These are phyloP conservation scores for Arthrobotrys sphaeroides DNA, from an alignment of 2,329 filamentous ascomycete genomes.

Conservation along the genomic window DNA sequence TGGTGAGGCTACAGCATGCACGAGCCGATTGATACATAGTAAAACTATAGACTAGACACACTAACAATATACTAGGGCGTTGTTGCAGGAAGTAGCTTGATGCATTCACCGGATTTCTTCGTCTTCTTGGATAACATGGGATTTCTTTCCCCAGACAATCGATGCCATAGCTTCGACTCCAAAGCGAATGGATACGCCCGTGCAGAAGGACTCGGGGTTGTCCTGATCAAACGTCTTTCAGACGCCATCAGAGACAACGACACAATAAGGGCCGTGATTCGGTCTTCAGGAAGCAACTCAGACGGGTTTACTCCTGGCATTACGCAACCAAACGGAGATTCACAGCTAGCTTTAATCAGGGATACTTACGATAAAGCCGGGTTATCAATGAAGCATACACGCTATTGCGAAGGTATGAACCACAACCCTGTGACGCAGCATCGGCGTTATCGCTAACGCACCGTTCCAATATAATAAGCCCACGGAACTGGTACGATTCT, in stretches of 20 bases:
- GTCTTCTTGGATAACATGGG: conserved; percentile 60
- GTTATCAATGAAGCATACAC: conserved; percentile 7
- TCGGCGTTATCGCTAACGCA: too few relatives aligned
- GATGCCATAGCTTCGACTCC: conserved; percentile 67
- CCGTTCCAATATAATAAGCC: too few relatives aligned
- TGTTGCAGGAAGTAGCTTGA: conserved; percentile 62
- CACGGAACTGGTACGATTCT: conserved; percentile 70
- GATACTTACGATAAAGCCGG: conserved; percentile 63
- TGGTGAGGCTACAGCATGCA: conserved; percentile 44
- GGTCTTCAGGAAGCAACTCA: conserved; percentile 67
- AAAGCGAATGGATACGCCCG: conserved; percentile 73
- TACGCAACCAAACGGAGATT: conserved; percentile 66
- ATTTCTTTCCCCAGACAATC: conserved; percentile 64
- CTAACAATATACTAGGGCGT: conserved; percentile 45
- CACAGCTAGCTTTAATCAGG: conserved; percentile 65
- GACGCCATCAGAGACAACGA: conserved; percentile 70
- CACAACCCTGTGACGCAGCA: too few relatives aligned
- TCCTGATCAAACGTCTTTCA: conserved; percentile 69
- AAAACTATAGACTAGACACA: not conserved
- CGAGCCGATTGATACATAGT: not conserved
- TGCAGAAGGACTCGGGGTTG: conserved; percentile 70
- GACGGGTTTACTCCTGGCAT: conserved; percentile 70
- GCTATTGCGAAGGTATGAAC: conserved; percentile 67
- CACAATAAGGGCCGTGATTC: conserved; percentile 67
- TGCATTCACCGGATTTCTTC: conserved; percentile 61